Evolutionary conservation across 2,329 filamentous ascomycete genomes (phyloP).

Genomic region (Daldinia sp.): DNA sequence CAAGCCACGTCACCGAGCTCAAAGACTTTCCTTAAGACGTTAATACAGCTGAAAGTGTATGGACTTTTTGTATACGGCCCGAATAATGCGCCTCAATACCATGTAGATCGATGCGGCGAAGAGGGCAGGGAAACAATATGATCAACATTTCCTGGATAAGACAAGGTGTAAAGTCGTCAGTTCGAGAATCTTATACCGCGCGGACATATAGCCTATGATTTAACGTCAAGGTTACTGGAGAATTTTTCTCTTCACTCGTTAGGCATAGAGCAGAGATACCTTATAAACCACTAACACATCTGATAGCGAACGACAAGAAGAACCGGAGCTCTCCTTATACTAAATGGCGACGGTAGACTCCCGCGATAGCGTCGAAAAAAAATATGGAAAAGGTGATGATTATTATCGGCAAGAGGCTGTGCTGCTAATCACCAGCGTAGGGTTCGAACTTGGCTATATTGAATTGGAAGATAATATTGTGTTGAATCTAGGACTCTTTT

Average conservation of each 20-base stretch:
- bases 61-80: constrained; percentile 54
- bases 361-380: constrained; percentile 57
- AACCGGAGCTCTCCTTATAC: constrained; percentile 62
- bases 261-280: no score
- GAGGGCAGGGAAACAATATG: constrained; percentile 61
- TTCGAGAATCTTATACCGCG: constrained; percentile 48
- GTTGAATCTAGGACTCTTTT: neutral
- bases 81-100: constrained; percentile 60
- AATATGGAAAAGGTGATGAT: constrained; percentile 59
- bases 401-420: constrained; percentile 57
- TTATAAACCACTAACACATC: constrained; percentile 57
- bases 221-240: constrained; percentile 54
- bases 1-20: constrained; percentile 67
- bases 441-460: constrained; percentile 52
- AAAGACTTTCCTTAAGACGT: constrained; percentile 66
- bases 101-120: constrained; percentile 66
- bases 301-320: constrained; percentile 62
- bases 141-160: constrained; percentile 59
- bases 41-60: constrained; percentile 51
- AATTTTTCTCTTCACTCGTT: neutral
- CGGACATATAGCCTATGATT: constrained; percentile 59
- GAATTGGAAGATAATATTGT: neutral
- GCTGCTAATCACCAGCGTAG: constrained; percentile 49
- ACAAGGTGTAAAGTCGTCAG: constrained; percentile 53
- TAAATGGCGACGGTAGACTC: constrained; percentile 58